Base-by-base conservation (phyloP, 495 filamentous ascomycete genomes). In the Aspergillus sparsus region DNA sequence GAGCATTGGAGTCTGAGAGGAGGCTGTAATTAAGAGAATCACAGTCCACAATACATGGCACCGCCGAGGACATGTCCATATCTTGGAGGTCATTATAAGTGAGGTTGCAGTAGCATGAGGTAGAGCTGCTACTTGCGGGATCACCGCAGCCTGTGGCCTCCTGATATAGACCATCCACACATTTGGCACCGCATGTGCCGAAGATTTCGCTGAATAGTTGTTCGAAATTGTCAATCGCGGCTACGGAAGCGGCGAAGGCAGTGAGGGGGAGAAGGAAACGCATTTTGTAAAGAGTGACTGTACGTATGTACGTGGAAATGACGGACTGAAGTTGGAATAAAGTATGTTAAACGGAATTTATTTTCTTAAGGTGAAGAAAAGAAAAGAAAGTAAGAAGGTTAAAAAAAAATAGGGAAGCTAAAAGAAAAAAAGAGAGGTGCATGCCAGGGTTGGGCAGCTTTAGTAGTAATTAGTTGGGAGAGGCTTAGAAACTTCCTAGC, bases 141-240 rank as follows among this genome's bases (percentile, higher is more conserved):
- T 46, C 44, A 21, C 44, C 44, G 15, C 44, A 46, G 16, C 16
- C 21, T n/a, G 44, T 46, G 16, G n/a, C 44, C 44, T 46, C 44
- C 16, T 18, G 9, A 46, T 46, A 46, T 2, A 18, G n/a, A 7
- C n/a, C 21, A 8, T 6, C n/a, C 16, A 46, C 21, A 18, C 44
- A 46, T 21, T 46, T 18, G 10, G n/a, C 44, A 18, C 44, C 44
- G 10, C 44, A 46, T 7, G 18, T 10, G 11, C 44, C 44, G 21
- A 46, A 6, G n/a, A 46, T 21, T 5, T 18, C 21, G 44, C 3
- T 46, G 16, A 46, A 46, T 6, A 46, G 6, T 7, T 21, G 12
- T 13, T 46, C 44, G 7, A 46, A 46, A 3, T 18, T 21, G 44
- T 46, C 44, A 18, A 46, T 18, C n/a, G 44, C 16, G 5, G 44